Percentiles rank a stretch among this genome's conserved stretches.
Conservation (phyloP, 768 basidiomycete species). For the Boletellus ananas region DNA sequence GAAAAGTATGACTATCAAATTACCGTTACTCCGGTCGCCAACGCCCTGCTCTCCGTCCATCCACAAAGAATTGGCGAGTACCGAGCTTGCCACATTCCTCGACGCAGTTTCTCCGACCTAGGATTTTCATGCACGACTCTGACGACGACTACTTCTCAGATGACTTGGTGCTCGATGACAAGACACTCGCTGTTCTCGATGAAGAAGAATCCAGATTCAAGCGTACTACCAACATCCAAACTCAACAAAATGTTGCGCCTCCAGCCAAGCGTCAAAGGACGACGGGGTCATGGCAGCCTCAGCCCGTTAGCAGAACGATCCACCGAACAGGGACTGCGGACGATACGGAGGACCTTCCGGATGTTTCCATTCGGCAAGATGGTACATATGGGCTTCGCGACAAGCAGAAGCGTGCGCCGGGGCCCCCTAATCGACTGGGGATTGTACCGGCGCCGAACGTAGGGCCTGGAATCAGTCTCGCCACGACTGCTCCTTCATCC, state of each 20-base stretch:
- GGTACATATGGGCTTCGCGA: slow-evolving; percentile 50
- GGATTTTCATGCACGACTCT: slow-evolving; percentile 49
- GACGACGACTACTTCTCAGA: slow-evolving; percentile 69
- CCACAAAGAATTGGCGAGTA: background rate
- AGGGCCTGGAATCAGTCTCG: slow-evolving; percentile 6
- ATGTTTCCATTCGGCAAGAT: slow-evolving; percentile 56
- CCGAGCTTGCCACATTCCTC: background rate
- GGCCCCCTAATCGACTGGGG: slow-evolving; percentile 11
- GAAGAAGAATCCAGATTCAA: slow-evolving; percentile 46
- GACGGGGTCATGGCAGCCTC: slow-evolving; percentile 42
- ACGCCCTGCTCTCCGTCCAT: background rate
- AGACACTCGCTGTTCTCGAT: slow-evolving; percentile 58
- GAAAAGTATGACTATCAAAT: too few species aligned
- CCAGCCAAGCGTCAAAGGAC: slow-evolving; percentile 58
- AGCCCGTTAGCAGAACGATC: slow-evolving; percentile 25
- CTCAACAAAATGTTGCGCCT: slow-evolving; percentile 27
- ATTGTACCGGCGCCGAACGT: slow-evolving; percentile 8
- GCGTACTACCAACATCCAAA: slow-evolving; percentile 25
- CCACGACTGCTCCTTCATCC: slow-evolving; percentile 9
- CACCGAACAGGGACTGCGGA: slow-evolving; percentile 26
- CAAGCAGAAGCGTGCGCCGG: slow-evolving; percentile 14
- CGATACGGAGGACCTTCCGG: slow-evolving; percentile 54
- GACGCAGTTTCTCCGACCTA: background rate
- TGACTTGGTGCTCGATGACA: slow-evolving; percentile 61
- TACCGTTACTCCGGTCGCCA: background rate